Evolutionary conservation across 768 basidiomycete genomes (phyloP).

Genomic region (Mycena filopes): DNA sequence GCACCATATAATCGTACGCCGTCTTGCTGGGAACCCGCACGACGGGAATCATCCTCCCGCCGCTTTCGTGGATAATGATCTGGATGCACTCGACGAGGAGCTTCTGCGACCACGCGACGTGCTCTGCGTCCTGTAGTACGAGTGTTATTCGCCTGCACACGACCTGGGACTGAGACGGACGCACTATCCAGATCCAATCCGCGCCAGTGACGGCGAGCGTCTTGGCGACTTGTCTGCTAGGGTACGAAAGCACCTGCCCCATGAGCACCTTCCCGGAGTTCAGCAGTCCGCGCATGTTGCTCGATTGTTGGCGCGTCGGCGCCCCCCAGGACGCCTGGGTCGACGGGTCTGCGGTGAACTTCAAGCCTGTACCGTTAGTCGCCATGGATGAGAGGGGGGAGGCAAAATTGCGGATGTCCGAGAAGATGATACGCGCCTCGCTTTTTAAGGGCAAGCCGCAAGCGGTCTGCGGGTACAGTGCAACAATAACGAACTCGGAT

Average conservation of each 20-base stretch:
- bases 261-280: constrained; percentile 26
- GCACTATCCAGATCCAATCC: constrained; percentile 35
- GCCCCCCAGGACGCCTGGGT: constrained; percentile 21
- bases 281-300: constrained; percentile 31
- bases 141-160: neutral
- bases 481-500: too few relatives aligned
- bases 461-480: too few relatives aligned
- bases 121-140: constrained; percentile 22
- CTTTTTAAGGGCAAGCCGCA: too few relatives aligned
- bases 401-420: too few relatives aligned
- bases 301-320: constrained; percentile 29
- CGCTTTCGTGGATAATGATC: constrained; percentile 32
- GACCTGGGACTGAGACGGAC: neutral
- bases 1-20: constrained; percentile 28
- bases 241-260: constrained; percentile 31
- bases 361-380: neutral
- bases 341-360: constrained; percentile 16
- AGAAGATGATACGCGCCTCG: too few relatives aligned
- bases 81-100: constrained; percentile 29
- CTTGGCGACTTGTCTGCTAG: constrained; percentile 32
- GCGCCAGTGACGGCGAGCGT: constrained; percentile 30
- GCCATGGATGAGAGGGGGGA: too few relatives aligned
- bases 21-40: constrained; percentile 33
- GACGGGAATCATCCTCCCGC: constrained; percentile 27
- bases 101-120: constrained; percentile 28